Conservation (phyloP, 257 asterid species). For the Rhazya stricta region DNA sequence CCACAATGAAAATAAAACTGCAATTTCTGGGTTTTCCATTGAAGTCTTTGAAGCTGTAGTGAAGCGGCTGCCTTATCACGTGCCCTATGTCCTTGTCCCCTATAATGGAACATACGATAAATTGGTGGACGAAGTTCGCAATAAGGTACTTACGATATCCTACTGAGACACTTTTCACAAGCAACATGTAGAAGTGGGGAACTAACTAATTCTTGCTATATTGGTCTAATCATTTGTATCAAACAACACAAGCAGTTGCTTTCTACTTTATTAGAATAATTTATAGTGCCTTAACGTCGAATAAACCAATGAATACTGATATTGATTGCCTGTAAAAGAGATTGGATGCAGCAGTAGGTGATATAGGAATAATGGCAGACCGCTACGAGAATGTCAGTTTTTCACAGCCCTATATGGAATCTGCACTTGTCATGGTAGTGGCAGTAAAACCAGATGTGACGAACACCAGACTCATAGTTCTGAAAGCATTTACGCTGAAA, state of each 20-base stretch:
- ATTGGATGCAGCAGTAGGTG: constrained; percentile 70
- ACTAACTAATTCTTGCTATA: neutral
- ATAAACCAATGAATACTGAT: neutral
- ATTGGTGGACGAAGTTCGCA: constrained; percentile 44
- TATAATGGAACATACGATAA: constrained; percentile 49
- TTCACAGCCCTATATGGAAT: constrained; percentile 59
- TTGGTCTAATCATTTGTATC: neutral
- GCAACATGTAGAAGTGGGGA: neutral
- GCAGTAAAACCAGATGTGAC: constrained; percentile 29
- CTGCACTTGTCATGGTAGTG: constrained; percentile 65
- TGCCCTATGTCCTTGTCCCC: constrained; percentile 41
- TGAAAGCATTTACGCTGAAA: constrained; percentile 42
- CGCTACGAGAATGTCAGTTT: constrained; percentile 44
- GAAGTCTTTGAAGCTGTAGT: constrained; percentile 57
- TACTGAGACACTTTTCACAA: neutral
- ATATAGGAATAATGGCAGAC: constrained; percentile 51
- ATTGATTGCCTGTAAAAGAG: constrained; percentile 23
- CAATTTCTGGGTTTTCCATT: constrained; percentile 46
- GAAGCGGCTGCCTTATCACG: constrained; percentile 35
- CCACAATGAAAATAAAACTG: constrained; percentile 22
- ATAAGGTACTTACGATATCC: constrained; percentile 34
- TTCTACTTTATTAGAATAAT: too few species aligned
- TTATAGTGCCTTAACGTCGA: neutral
- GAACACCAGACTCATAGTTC: constrained; percentile 28
- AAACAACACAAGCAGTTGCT: neutral